Base-by-base conservation (phyloP, 78 protist species). In the Chrysochromulina tobinii region DNA sequence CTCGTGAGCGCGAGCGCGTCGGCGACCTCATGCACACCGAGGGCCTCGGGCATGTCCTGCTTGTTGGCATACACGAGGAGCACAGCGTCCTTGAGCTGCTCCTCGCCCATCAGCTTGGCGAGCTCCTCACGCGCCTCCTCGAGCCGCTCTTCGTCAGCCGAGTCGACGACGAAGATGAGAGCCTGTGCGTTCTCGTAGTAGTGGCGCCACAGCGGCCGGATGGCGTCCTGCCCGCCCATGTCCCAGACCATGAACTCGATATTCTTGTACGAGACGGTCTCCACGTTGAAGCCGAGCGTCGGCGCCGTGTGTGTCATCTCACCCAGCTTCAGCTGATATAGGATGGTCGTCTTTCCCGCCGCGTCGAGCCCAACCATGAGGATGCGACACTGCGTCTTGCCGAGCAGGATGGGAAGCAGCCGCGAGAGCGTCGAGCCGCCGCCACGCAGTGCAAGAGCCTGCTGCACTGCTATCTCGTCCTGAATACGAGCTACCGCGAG, bases 121-220 rank as follows among this genome's bases (percentile, higher is more conserved):
- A 94, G 85, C 81, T 87, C 95, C 18, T 50, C 77, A 2, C 14
- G 4, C 20, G 83, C 90, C 59, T 89, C 91, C 5, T 7, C 59
- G 50, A 72, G 15, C 14, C 77, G 81, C 81, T 89, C 81, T 12
- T 14, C n/a, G 91, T 89, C 81, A 25, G 91, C 1, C 11, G 92
- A 83, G 61, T 91, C 95, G 18, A 94, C 66, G 3, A 94, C 95
- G 81, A 91, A 91, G n/a, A 94, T 88, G 61, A 91, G 51, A 0
- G 87, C 95, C 3, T 85, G 48, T 3, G 77, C 48, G 51, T 59
- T 21, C 53, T n/a, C 51, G 81, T 83, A 89, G 51, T 69, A 69
- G 51, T 69, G 79, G 4, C 51, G 27, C 79, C 79, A 69, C 51
- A 69, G 79, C 79, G 27, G 23, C 2, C 79, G 79, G 79, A 69